Conservation (phyloP, 106 monocot species). For the Vanilla planifolia region DNA sequence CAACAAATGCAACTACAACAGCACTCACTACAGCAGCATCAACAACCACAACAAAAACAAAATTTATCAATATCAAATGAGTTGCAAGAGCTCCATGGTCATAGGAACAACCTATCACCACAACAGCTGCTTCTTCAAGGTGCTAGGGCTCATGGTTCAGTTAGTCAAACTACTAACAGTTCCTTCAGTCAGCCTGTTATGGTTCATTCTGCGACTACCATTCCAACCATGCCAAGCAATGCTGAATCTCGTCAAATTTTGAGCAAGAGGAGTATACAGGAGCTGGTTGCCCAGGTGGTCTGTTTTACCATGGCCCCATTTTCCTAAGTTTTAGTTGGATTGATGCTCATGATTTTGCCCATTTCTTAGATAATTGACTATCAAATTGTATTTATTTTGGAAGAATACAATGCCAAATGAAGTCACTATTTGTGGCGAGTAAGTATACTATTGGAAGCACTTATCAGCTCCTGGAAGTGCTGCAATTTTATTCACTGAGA, state of each 20-base stretch:
- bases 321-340: neutral
- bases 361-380: conserved; percentile 1
- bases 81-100: conserved; percentile 23
- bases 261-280: conserved; percentile 71
- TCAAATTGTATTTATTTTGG: no score
- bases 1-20: conserved; percentile 14
- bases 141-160: conserved; percentile 21
- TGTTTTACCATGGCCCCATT: neutral
- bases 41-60: conserved; percentile 28
- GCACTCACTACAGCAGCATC: conserved; percentile 27
- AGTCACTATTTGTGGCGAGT: no score
- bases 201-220: conserved; percentile 13
- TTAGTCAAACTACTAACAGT: conserved; percentile 24
- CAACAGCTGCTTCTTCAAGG: conserved; percentile 29
- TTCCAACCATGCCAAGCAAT: conserved; percentile 23
- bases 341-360: neutral
- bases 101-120: conserved; percentile 31
- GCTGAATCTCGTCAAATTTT: conserved; percentile 43
- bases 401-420: no score
- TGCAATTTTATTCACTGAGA: no score
- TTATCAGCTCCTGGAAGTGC: no score
- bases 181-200: conserved; percentile 18
- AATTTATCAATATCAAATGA: conserved; percentile 11
- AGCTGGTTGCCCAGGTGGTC: conserved; percentile 66
- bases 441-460: no score